Evolutionary conservation across 1,284 basidiomycete species (phyloP).

Genomic region (Paramarasmius palmivorus): DNA sequence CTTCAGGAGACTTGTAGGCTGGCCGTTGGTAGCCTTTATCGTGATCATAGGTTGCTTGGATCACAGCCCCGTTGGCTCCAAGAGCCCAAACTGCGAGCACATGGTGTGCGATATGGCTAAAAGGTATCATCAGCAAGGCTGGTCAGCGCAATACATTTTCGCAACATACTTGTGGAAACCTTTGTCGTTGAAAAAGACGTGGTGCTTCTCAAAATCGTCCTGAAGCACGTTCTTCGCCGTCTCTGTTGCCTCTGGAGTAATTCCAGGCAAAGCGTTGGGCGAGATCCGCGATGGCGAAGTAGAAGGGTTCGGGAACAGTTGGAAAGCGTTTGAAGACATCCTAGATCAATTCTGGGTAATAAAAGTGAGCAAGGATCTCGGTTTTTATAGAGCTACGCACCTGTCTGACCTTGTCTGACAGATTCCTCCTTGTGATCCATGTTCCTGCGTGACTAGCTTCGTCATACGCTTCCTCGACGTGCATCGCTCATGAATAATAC

Average conservation of each 20-base stretch:
- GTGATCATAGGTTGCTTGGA: constrained; percentile 42
- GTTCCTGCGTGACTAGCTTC: too few relatives aligned
- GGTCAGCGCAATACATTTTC: neutral
- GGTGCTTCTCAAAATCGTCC: constrained; percentile 43
- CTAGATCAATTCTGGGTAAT: too few relatives aligned
- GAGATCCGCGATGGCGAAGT: constrained; percentile 19
- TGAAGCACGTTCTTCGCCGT: constrained; percentile 34
- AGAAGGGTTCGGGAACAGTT: constrained; percentile 15
- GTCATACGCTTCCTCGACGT: too few relatives aligned
- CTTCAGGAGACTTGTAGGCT: constrained; percentile 40
- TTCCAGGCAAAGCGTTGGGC: constrained; percentile 28
- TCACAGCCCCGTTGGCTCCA: constrained; percentile 40
- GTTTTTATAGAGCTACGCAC: too few relatives aligned
- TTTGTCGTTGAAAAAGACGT: constrained; percentile 44
- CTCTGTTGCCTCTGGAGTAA: constrained; percentile 30
- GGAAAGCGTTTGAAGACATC: too few relatives aligned
- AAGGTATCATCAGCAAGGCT: constrained; percentile 3
- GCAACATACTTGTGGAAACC: constrained; percentile 44
- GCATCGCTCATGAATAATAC: too few relatives aligned
- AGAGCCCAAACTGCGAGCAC: constrained; percentile 51
- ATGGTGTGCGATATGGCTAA: constrained; percentile 53
- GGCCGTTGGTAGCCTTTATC: constrained; percentile 41
- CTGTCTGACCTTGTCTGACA: too few relatives aligned
- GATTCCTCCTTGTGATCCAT: too few relatives aligned
- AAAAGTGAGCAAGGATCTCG: too few relatives aligned